A percentile compares a stretch with the other conserved stretches of the same genome.
Evolutionary conservation across 1,284 basidiomycete species (phyloP).

Genomic region (Sparassis latifolia): DNA sequence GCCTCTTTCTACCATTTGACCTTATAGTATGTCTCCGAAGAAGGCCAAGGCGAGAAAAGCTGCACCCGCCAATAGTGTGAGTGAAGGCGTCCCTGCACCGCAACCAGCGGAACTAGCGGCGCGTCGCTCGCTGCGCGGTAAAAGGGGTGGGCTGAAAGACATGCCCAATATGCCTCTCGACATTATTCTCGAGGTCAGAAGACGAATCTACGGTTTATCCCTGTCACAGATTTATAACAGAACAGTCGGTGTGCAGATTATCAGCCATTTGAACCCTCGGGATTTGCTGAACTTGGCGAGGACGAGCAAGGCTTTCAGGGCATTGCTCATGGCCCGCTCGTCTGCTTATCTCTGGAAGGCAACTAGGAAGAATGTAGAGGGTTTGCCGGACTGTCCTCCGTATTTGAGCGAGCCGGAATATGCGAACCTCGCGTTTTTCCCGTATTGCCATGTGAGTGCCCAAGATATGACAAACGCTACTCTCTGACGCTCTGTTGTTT

Average conservation of each 20-base stretch:
- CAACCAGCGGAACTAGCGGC: not conserved
- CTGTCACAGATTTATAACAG: not conserved
- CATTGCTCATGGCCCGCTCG: slow-evolving; percentile 36
- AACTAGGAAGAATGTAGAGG: slow-evolving; percentile 10
- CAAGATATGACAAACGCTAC: not conserved
- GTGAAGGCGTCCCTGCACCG: not conserved
- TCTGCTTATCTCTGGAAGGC: slow-evolving; percentile 10
- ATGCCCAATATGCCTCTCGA: slow-evolving; percentile 12
- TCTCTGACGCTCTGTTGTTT: not conserved
- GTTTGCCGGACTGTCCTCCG: slow-evolving; percentile 24
- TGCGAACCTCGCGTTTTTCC: slow-evolving; percentile 21
- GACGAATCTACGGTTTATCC: not conserved
- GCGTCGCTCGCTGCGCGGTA: slow-evolving; percentile 2
- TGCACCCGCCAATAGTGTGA: not conserved
- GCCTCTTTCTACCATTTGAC: no score
- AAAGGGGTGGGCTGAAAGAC: slow-evolving; percentile 7
- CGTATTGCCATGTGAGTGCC: slow-evolving; percentile 9
- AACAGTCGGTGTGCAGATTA: slow-evolving; percentile 6
- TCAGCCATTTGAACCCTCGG: slow-evolving; percentile 8
- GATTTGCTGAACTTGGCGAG: slow-evolving; percentile 13
- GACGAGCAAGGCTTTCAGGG: slow-evolving; percentile 10
- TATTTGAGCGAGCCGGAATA: slow-evolving; percentile 29
- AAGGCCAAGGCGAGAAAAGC: not conserved
- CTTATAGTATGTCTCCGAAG: not conserved
- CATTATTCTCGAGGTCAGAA: slow-evolving; percentile 7